A percentile compares a stretch with the other conserved stretches of the same genome.
Evolutionary conservation across 441 rosid species (phyloP).

Genomic region (Cnidoscolus chayamansa): DNA sequence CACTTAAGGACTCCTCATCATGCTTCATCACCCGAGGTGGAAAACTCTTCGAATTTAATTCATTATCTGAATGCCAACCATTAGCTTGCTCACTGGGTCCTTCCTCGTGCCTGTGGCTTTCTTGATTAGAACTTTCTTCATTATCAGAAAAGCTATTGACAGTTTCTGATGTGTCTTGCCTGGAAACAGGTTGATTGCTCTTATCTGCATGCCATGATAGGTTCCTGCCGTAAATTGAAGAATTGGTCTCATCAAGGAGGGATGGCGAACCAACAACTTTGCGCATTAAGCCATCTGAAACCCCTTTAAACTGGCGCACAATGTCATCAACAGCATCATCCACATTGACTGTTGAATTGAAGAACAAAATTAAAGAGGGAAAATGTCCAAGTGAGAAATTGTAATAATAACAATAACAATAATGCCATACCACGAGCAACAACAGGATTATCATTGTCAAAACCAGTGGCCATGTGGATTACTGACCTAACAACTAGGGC

Average conservation of each 20-base stretch:
- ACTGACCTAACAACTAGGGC: no score
- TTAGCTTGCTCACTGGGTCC: slow-evolving; percentile 42
- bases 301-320: slow-evolving; percentile 86
- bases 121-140: slow-evolving; percentile 55
- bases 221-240: slow-evolving; percentile 36
- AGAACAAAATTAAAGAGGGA: background rate
- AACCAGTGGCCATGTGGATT: background rate
- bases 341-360: slow-evolving; percentile 64
- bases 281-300: slow-evolving; percentile 78
- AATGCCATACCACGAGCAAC: background rate
- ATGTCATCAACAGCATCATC: slow-evolving; percentile 98
- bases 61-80: slow-evolving; percentile 84
- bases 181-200: slow-evolving; percentile 35
- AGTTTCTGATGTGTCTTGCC: slow-evolving; percentile 53
- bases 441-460: background rate
- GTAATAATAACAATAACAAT: no score
- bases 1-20: slow-evolving; percentile 32
- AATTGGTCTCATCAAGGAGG: slow-evolving; percentile 37
- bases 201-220: slow-evolving; percentile 67
- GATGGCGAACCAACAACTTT: slow-evolving; percentile 64
- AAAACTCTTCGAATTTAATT: slow-evolving; percentile 51
- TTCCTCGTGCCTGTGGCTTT: slow-evolving; percentile 44
- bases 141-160: slow-evolving; percentile 61
- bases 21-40: slow-evolving; percentile 49
- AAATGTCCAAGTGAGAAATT: background rate